phyloP scores from a whole-genome alignment of 2,329 filamentous ascomycete species.

The Neopestalotiopsis rosae region DNA sequence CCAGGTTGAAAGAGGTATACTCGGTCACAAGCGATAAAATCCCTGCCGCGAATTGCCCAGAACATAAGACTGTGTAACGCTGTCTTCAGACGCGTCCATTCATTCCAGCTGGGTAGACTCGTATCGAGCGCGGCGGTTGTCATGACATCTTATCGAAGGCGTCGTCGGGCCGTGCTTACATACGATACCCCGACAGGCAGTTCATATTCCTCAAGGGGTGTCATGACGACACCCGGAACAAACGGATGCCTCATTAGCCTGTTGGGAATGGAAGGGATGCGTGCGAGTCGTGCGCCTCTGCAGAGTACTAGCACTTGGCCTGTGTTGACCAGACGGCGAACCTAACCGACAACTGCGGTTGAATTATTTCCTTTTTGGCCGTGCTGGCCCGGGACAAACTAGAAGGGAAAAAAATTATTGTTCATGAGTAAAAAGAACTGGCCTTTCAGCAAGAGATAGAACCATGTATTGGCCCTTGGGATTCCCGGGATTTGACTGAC shows the following conservation, averaged over 20 bases:
- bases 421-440: background rate
- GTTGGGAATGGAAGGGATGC: background rate
- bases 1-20: background rate
- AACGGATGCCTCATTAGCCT: background rate
- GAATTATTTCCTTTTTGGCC: background rate
- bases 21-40: background rate
- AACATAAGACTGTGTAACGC: too few species aligned
- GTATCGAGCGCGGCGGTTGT: background rate
- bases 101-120: background rate
- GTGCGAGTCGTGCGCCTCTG: background rate
- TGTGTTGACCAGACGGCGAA: background rate
- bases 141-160: background rate
- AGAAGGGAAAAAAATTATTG: background rate
- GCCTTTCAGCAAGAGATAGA: background rate
- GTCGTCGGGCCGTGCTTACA: background rate
- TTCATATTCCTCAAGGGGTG: background rate
- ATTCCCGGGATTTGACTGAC: background rate
- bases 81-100: background rate
- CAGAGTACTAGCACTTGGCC: background rate
- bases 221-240: slow-evolving; percentile 1
- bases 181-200: background rate
- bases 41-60: background rate
- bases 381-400: background rate
- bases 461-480: background rate
- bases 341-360: background rate